These are phyloP conservation scores for Neurospora sp. DNA, from an alignment of 495 filamentous ascomycete genomes.

Conservation along the genomic window DNA sequence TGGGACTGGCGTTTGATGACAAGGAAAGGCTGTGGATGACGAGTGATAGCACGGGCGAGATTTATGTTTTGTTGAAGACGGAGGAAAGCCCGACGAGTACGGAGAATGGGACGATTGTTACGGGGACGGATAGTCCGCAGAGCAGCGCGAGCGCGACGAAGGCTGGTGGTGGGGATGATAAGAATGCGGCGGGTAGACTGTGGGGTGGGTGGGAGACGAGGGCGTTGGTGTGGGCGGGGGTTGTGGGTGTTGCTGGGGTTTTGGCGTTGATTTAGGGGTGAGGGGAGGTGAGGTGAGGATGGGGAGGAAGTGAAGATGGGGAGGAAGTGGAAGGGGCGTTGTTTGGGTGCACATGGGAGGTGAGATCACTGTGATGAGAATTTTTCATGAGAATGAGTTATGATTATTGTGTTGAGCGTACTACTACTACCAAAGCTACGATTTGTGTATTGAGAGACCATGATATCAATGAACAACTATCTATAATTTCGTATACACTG, in stretches of 20 bases:
- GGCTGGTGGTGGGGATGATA: background rate
- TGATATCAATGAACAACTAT: background rate
- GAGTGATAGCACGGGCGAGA: slow-evolving; percentile 41
- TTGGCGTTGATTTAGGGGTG: background rate
- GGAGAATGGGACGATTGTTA: slow-evolving; percentile 11
- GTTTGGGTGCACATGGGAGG: background rate
- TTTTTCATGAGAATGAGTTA: background rate
- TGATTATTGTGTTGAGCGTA: background rate
- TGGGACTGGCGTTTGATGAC: slow-evolving; percentile 35
- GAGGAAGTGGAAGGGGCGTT: no score
- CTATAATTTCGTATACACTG: background rate
- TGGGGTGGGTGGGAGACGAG: background rate
- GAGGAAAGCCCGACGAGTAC: slow-evolving; percentile 2
- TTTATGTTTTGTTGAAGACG: slow-evolving; percentile 33
- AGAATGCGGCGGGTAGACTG: background rate
- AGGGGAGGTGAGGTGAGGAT: no score
- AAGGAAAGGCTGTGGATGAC: slow-evolving; percentile 36
- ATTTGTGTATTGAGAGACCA: background rate
- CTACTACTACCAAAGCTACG: background rate
- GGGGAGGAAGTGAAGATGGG: no score
- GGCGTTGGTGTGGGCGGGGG: background rate
- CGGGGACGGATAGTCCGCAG: no score
- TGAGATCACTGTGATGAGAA: background rate
- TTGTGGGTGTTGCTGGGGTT: background rate
- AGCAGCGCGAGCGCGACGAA: no score